phyloP scores from a whole-genome alignment of 164 flowering plant genomes.

The Berberis thunbergii region DNA sequence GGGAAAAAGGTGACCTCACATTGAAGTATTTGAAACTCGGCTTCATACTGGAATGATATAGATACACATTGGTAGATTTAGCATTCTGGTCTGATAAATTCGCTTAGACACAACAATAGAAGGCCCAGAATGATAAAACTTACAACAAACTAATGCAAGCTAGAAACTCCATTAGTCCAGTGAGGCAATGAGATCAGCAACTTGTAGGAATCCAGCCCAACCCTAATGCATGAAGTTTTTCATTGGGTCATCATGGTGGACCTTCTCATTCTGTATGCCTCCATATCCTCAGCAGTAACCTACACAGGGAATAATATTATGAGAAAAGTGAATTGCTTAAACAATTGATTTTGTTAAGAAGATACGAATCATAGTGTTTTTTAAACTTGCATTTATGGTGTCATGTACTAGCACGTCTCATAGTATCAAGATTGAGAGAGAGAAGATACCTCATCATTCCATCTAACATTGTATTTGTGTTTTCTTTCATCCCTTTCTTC shows the following conservation, averaged over 20 bases:
- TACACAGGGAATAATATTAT: slow-evolving; percentile 10
- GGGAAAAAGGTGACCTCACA: no score
- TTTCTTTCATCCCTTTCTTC: slow-evolving; percentile 87
- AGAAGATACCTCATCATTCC: slow-evolving; percentile 62
- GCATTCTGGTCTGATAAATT: no score
- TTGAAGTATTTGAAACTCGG: no score
- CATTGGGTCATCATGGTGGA: slow-evolving; percentile 79
- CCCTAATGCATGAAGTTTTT: slow-evolving; percentile 55
- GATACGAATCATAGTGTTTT: no score
- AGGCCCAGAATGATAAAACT: no score
- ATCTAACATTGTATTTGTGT: slow-evolving; percentile 70
- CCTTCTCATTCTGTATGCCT: slow-evolving; percentile 62
- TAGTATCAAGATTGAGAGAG: neutral
- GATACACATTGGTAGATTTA: no score
- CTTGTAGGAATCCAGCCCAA: neutral
- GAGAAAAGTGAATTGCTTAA: neutral
- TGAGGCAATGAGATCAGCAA: neutral
- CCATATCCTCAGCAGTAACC: slow-evolving; percentile 88
- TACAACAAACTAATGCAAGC: no score
- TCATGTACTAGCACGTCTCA: no score
- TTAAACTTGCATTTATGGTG: no score
- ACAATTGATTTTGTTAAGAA: neutral
- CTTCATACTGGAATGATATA: no score
- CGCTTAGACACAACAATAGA: no score
- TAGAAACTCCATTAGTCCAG: no score